These are phyloP conservation scores for Auricularia sp. DNA, from an alignment of 768 basidiomycete species.

Conservation along the genomic window DNA sequence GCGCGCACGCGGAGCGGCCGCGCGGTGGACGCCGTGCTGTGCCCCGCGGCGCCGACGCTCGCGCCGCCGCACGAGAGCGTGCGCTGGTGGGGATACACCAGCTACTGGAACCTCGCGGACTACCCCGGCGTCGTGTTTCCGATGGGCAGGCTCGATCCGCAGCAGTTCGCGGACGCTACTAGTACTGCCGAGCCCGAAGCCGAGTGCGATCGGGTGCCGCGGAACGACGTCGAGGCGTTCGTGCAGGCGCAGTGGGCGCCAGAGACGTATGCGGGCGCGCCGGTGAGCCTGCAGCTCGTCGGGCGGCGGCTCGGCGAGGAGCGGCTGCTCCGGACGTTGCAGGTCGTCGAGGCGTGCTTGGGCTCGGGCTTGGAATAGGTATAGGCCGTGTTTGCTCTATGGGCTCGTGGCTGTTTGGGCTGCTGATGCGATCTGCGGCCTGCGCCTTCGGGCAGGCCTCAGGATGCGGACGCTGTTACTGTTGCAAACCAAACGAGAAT, in stretches of 20 bases:
- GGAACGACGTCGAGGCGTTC: constrained; percentile 27
- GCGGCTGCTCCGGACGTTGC: constrained; percentile 34
- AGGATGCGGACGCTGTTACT: too few species aligned
- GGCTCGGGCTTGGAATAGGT: neutral
- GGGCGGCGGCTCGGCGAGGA: constrained; percentile 43
- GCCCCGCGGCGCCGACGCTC: constrained; percentile 36
- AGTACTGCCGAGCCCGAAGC: neutral
- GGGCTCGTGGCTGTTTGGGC: too few species aligned
- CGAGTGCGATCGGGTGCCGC: constrained; percentile 10
- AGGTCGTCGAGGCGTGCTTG: constrained; percentile 28
- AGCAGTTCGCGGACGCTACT: constrained; percentile 6
- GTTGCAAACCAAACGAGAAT: too few species aligned
- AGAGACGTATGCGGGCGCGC: constrained; percentile 31
- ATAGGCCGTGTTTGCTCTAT: too few species aligned
- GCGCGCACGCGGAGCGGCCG: constrained; percentile 30
- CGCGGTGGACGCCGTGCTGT: constrained; percentile 37
- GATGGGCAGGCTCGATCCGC: constrained; percentile 18
- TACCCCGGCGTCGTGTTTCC: constrained; percentile 40
- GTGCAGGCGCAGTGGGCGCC: constrained; percentile 33
- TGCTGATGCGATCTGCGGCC: too few species aligned
- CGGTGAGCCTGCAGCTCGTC: constrained; percentile 38
- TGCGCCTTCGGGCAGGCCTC: too few species aligned
- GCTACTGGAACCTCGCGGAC: constrained; percentile 45
- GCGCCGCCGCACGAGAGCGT: constrained; percentile 39
- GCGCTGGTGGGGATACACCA: constrained; percentile 41